These are phyloP conservation scores for Agrostemma githago DNA, from an alignment of 148 eudicot genomes.

Conservation along the genomic window DNA sequence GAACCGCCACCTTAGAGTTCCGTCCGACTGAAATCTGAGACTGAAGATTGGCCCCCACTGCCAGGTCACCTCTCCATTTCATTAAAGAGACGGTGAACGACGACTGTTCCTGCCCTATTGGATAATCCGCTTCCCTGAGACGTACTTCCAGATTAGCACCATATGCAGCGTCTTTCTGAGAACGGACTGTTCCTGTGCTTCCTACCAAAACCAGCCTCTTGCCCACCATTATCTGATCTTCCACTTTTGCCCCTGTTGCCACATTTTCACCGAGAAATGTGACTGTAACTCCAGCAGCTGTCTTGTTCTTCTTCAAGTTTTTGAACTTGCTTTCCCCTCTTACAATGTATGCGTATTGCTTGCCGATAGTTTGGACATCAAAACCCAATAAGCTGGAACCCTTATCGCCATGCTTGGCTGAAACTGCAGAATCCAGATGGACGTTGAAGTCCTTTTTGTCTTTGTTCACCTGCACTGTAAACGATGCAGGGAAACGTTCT, in stretches of 20 bases:
- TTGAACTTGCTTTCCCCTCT: slow-evolving; percentile 77
- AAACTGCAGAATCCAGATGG: slow-evolving; percentile 73
- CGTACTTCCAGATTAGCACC: slow-evolving; percentile 64
- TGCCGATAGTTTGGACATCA: slow-evolving; percentile 79
- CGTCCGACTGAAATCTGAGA: slow-evolving; percentile 74
- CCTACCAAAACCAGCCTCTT: slow-evolving; percentile 70
- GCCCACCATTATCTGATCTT: slow-evolving; percentile 66
- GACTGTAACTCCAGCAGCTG: slow-evolving; percentile 63
- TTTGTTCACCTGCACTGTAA: slow-evolving; percentile 68
- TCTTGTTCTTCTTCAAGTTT: slow-evolving; percentile 65
- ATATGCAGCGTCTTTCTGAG: slow-evolving; percentile 59
- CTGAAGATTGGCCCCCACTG: slow-evolving; percentile 52
- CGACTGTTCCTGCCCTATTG: slow-evolving; percentile 56
- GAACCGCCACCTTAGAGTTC: slow-evolving; percentile 70
- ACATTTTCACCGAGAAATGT: slow-evolving; percentile 80
- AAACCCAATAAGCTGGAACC: slow-evolving; percentile 82
- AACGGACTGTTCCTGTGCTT: slow-evolving; percentile 51
- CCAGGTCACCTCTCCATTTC: slow-evolving; percentile 65
- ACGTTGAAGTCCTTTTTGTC: slow-evolving; percentile 88
- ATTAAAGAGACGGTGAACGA: slow-evolving; percentile 45
- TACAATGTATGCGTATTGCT: slow-evolving; percentile 67
- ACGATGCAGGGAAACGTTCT: slow-evolving; percentile 55
- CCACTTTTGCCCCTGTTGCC: slow-evolving; percentile 73
- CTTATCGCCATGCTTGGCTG: slow-evolving; percentile 78
- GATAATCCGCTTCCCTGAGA: slow-evolving; percentile 50